Evolutionary conservation across 352 stramenopile species (phyloP), one percentile per base, ranked within the genome.

Genomic region (Phytophthora pseudosyringae): DNA sequence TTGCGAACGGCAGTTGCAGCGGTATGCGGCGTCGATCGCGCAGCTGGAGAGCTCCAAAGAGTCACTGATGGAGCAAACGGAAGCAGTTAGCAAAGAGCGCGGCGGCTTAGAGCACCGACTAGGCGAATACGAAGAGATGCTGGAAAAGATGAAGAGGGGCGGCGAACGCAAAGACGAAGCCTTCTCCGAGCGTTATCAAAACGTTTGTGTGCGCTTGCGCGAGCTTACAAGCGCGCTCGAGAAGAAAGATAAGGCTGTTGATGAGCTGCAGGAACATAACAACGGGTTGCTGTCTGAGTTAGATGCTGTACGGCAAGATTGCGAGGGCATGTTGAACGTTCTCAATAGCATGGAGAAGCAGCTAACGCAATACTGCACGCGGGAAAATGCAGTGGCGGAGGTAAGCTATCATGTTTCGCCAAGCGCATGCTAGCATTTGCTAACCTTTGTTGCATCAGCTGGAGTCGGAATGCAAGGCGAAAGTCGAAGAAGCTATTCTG

Each of bases 311-410:
- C 75, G 81, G 1, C 80, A 90, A 29, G 86, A 95, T 40, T 93
- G 84, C 21, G 86, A 95, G 67, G 86, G 84, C 5, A 95, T 95
- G 83, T 48, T 95, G 3, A 78, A 80, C n/a, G 86, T 95, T 29
- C 78, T 95, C 44, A 90, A 76, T 18, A 83, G 72, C 16, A 95
- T 95, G 86, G 86, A 95, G 53, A 93, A 91, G 33, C 86, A 93
- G 53, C 56, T 95, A 18, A 89, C 74, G 21, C 82, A 93, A 48
- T 95, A 93, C 46, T 89, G 76, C 29, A 59, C 80, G 7, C 68
- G 86, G 13, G 86, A 95, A 61, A 84, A 93, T 18, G 81, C 83
- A 12, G 84, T 95, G 0, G 60, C 83, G 12, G 82, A 91, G 74
- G 86, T 92, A 55, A 26, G 43, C 8, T 8, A 4, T 6, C n/a